Evolutionary conservation across 306 rosid species (phyloP).

Genomic region (Vigna nakashimae): DNA sequence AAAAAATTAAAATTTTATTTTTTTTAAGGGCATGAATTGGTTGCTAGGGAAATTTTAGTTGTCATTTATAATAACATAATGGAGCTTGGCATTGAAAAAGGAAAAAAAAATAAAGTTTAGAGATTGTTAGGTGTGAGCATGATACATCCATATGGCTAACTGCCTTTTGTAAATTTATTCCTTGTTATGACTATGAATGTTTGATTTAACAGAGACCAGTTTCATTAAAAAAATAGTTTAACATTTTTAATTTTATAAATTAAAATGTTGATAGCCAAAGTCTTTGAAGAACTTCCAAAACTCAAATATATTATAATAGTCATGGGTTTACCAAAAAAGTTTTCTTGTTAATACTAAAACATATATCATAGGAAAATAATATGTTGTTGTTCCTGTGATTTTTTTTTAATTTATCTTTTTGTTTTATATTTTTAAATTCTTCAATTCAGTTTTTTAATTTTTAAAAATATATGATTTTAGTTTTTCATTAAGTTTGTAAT

Average conservation of each 20-base stretch:
- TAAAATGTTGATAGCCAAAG: not conserved
- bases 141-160: not conserved
- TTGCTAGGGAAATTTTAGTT: too few species aligned
- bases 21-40: too few species aligned
- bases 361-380: not conserved
- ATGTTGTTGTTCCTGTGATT: too few species aligned
- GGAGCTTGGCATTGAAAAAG: not conserved
- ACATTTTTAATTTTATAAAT: not conserved
- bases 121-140: not conserved
- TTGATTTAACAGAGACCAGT: too few species aligned
- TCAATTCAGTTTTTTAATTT: too few species aligned
- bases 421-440: too few species aligned
- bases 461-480: too few species aligned
- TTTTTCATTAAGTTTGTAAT: too few species aligned
- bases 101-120: not conserved
- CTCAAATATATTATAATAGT: not conserved
- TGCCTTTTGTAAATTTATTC: not conserved
- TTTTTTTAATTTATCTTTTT: too few species aligned
- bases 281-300: not conserved
- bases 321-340: not conserved
- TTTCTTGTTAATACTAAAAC: not conserved
- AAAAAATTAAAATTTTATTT: too few species aligned
- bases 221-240: not conserved
- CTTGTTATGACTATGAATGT: not conserved
- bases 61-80: too few species aligned